Base-by-base conservation (phyloP, 306 rosid species). In the Acacia acuminata region DNA sequence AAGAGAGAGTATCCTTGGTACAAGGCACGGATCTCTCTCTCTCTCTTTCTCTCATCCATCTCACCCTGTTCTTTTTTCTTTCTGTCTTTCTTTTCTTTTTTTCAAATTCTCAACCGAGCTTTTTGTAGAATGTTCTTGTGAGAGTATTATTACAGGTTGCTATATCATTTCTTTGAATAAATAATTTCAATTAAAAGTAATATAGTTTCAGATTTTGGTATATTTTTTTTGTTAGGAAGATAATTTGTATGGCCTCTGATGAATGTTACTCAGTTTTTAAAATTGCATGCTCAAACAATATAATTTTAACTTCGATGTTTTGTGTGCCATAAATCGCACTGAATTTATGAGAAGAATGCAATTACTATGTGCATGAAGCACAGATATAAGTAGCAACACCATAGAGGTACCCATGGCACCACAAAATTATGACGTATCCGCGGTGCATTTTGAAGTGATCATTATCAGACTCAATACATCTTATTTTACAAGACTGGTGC, bases 1-100 rank as follows among this genome's bases (percentile, higher is more conserved):
- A 95, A 89, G 89, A 89, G 90, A 84, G 92, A 85, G 11, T 93
- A 93, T 80, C 97, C 91, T 0, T 69, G 63, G 4, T 90, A 86
- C 65, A 55, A 36, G 99, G 99, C 92, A 95, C 25, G 32, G 7
- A 55, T 56, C 19, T 14, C 70, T n/a, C n/a, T n/a, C n/a, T n/a
- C n/a, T n/a, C n/a, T n/a, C n/a, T n/a, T n/a, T 6, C 20, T 6
- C 68, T 4, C 32, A 15, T 7, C 6, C 56, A 50, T 50, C 56
- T 10, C 4, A 0, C 22, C 8, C 64, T 56, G 63, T 3, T 27
- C 69, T 63, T 32, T 63, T 32, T 19, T 44, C 8, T 44, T 4
- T 64, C 34, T 30, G 34, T 30, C 5, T 34, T 67, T 10, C 11
- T 1, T 27, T n/a, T n/a, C n/a, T n/a, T 27, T 50, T 42, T 47